Conservation (phyloP, 768 basidiomycete species). For the Pluteus cervinus region DNA sequence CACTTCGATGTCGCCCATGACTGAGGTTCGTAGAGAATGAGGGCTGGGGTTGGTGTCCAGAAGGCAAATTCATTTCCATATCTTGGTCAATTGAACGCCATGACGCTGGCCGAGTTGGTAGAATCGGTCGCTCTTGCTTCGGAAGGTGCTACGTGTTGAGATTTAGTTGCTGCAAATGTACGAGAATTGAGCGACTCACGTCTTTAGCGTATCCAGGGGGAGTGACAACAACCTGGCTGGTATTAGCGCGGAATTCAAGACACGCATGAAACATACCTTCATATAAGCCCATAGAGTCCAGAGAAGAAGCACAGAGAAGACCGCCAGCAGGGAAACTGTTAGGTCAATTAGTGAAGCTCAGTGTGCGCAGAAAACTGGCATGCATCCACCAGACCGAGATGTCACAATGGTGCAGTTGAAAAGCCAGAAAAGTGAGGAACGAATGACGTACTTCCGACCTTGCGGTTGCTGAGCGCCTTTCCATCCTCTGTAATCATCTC, state of each 20-base stretch:
- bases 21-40: conserved; percentile 7
- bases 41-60: conserved; percentile 1
- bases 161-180: too few relatives aligned
- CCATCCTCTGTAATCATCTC: conserved; percentile 54
- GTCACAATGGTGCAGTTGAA: too few relatives aligned
- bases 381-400: too few relatives aligned
- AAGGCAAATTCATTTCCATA: too few relatives aligned
- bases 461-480: conserved; percentile 39
- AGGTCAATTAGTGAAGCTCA: too few relatives aligned
- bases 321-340: conserved; percentile 60
- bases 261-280: conserved; percentile 39
- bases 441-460: conserved; percentile 59
- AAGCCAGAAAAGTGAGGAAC: background rate
- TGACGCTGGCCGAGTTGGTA: too few relatives aligned
- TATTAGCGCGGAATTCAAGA: background rate
- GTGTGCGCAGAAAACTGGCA: too few relatives aligned
- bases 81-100: too few relatives aligned
- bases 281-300: conserved; percentile 78
- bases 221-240: conserved; percentile 51
- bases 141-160: too few relatives aligned
- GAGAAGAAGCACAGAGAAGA: conserved; percentile 57
- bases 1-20: conserved; percentile 12
- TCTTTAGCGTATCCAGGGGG: conserved; percentile 65
- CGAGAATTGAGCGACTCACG: conserved; percentile 43
- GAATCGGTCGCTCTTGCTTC: too few relatives aligned